Base-by-base conservation (phyloP, 164 flowering plant genomes). In the Macadamia integrifolia region DNA sequence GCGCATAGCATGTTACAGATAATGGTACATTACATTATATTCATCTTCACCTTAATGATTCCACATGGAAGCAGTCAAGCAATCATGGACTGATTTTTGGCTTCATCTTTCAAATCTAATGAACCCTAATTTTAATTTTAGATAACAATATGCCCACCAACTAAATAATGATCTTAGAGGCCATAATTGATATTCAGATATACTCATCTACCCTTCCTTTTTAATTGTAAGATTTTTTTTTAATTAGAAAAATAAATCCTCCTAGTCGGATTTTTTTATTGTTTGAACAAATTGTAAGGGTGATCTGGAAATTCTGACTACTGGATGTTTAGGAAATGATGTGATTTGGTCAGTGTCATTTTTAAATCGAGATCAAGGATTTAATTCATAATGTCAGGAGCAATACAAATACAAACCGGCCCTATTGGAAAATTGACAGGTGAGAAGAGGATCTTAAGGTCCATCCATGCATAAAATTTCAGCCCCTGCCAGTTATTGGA, bases 41-140 rank as follows among this genome's bases (percentile, higher is more conserved):
- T 55, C 49, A 65, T 60, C 66, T 30, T 68, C 55, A 53, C 35
- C 53, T 61, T 66, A 13, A 74, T 69, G 7, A 65, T 65, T 69
- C 69, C 76, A 73, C 76, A 73, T 73, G 66, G 62, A 66, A 66
- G 61, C 40, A 58, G 71, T 55, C 49, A 55, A 44, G 50, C 71
- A 70, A 75, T 75, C 71, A 71, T 71, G 17, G 15, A 40, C 9
- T 40, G 23, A 42, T 23, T 46, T 60, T 69, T 69, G 77, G 56
- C 67, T 74, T 69, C 63, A 32, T 65, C 58, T 61, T 55, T 63
- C 13, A 31, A 23, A 44, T 23, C 42, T 9, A 11, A 43, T 29
- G 44, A 13, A 3, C 28, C 1, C 14, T 28, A 42, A 32, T 65
- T 56, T 17, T 65, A 31, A 46, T 35, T 46, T 53, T 59, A 29